Conservation (phyloP, 2,329 filamentous ascomycete genomes). For the Aspergillus ruber region DNA sequence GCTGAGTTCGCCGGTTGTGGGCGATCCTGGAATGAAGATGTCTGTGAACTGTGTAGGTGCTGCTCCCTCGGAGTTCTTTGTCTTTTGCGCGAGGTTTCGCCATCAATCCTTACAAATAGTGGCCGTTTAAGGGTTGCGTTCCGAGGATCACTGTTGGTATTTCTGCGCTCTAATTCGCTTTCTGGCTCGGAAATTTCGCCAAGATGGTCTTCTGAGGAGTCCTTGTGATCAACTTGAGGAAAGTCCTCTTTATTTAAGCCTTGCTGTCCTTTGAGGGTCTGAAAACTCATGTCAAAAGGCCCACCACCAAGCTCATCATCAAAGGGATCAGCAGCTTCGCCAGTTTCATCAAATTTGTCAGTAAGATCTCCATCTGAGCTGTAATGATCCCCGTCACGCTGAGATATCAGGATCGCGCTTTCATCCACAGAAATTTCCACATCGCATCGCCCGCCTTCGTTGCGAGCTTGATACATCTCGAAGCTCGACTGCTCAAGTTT, state of each 20-base stretch:
- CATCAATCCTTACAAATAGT: background rate
- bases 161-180: background rate
- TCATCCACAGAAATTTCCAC: slow-evolving; percentile 58
- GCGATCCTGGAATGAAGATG: background rate
- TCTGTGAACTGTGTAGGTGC: background rate
- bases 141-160: background rate
- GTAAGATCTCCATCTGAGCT: slow-evolving; percentile 38
- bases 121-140: background rate
- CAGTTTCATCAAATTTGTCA: slow-evolving; percentile 16
- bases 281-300: slow-evolving; percentile 16
- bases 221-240: no score
- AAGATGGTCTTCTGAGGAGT: background rate
- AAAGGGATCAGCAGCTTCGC: slow-evolving; percentile 4
- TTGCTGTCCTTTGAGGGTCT: slow-evolving; percentile 5
- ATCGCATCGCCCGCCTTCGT: slow-evolving; percentile 5
- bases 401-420: slow-evolving; percentile 47
- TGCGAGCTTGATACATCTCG: slow-evolving; percentile 10
- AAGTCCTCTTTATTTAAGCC: background rate
- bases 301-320: slow-evolving; percentile 17
- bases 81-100: slow-evolving; percentile 7
- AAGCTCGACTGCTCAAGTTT: slow-evolving; percentile 43
- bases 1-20: background rate
- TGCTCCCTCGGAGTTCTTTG: background rate
- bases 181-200: background rate
- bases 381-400: slow-evolving; percentile 35